Evolutionary conservation across 352 stramenopile genomes (phyloP), one percentile per base, ranked within the genome.

Genomic region (Phytophthora cactorum): DNA sequence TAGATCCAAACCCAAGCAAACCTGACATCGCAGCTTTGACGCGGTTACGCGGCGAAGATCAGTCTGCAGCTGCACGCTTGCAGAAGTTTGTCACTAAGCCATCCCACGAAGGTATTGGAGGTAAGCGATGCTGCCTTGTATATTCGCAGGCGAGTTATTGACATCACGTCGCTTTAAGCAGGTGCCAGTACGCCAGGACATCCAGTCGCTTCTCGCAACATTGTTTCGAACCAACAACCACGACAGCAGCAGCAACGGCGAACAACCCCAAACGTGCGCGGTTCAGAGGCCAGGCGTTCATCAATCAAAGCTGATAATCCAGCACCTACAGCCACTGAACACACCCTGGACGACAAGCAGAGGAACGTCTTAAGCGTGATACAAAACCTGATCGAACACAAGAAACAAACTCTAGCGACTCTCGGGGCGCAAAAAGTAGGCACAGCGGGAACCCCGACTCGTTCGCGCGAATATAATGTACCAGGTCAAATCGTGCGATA

Each of bases 341-440:
- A 57, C 27, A 31, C 36, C 8, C 28, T 89, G 52, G 81, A 88
- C 45, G 68, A 79, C 45, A 91, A 90, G 61, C 82, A 92, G 61
- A 75, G 73, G 32, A 90, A 87, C 31, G 79, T 91, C 57, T 74
- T 91, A 46, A 86, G 62, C 52, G 82, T 90, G 32, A 90, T 92
- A 70, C 82, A 92, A 50, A 92, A 81, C 56, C 79, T 92, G 59
- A 92, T 92, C 47, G 77, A 91, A 47, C 84, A 91, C 75, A 92
- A 92, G 68, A 81, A 84, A 61, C 80, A 91, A 38, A 89, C 80
- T 0, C 63, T 92, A 32, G 77, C 78, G 52, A 84, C 78, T 0
- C 74, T 92, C 14, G 70, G 77, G 36, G 59, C 56, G 4, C 75
- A 78, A 52, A 60, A 68, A 14, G 39, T 49, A 51, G 53, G 44